Conservation (phyloP, 2,329 filamentous ascomycete genomes). For the Fusarium nematophilum region DNA sequence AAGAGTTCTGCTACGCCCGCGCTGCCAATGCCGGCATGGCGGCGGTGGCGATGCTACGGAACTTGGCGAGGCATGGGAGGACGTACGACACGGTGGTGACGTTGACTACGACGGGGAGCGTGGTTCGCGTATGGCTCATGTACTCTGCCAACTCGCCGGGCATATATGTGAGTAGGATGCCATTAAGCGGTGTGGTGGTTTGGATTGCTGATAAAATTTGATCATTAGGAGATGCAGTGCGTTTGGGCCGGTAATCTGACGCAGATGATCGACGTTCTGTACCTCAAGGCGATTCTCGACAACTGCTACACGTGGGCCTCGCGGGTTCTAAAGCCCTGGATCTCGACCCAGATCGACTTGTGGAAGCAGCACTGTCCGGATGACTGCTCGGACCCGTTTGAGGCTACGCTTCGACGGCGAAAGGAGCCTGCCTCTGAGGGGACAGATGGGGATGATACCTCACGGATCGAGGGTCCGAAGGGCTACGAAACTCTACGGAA, state of each 20-base stretch:
- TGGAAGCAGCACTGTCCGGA: conserved; percentile 19
- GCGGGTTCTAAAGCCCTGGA: conserved; percentile 25
- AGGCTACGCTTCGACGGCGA: conserved; percentile 6
- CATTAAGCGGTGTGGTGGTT: too few relatives aligned
- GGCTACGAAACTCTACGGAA: neutral
- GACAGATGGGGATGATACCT: too few relatives aligned
- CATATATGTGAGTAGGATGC: conserved; percentile 10
- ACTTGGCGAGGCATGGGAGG: conserved; percentile 6
- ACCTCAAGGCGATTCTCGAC: conserved; percentile 28
- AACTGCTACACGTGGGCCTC: conserved; percentile 32
- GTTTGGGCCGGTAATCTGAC: conserved; percentile 32
- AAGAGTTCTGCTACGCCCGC: conserved; percentile 15
- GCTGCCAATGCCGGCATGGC: conserved; percentile 26
- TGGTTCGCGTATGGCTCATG: conserved; percentile 28
- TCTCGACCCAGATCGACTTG: conserved; percentile 29
- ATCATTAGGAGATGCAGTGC: conserved; percentile 24
- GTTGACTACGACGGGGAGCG: conserved; percentile 19
- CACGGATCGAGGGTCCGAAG: neutral
- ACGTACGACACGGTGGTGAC: conserved; percentile 16
- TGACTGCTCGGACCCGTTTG: neutral
- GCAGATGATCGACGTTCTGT: conserved; percentile 17
- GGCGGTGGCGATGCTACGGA: conserved; percentile 22
- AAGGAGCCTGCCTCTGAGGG: too few relatives aligned
- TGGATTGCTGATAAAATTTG: neutral
- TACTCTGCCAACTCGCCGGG: conserved; percentile 9